Percentiles rank a stretch among this genome's conserved stretches.
These are phyloP conservation scores for Erythrobasidium hasegawianum DNA, from an alignment of 1,284 basidiomycete genomes.

Conservation along the genomic window DNA sequence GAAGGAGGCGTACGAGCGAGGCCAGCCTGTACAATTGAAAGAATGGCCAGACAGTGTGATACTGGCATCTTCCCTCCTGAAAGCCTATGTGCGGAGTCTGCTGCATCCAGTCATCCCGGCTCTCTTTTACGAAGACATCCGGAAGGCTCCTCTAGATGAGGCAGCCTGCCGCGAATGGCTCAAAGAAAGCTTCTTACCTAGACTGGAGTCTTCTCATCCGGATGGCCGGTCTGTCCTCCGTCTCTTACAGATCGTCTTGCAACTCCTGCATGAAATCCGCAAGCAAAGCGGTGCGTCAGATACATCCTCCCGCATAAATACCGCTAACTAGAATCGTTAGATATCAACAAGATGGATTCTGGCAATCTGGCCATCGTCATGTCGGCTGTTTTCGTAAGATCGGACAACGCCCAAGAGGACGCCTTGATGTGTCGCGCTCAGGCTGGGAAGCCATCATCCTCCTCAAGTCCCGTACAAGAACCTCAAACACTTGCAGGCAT, in stretches of 20 bases:
- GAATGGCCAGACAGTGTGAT: conserved; percentile 37
- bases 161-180: conserved; percentile 26
- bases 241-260: conserved; percentile 32
- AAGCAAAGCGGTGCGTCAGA: conserved; percentile 3
- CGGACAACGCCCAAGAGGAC: conserved; percentile 27
- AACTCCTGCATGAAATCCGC: conserved; percentile 28
- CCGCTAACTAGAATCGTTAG: background rate
- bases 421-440: conserved; percentile 23
- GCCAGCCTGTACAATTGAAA: conserved; percentile 37
- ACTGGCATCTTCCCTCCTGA: conserved; percentile 42
- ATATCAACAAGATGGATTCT: conserved; percentile 39
- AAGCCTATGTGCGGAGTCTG: conserved; percentile 35
- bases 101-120: conserved; percentile 35
- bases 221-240: background rate
- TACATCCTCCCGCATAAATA: background rate
- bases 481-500: conserved; percentile 11
- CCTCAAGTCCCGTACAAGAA: too few relatives aligned
- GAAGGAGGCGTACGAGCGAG: conserved; percentile 37
- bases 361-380: conserved; percentile 42
- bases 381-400: conserved; percentile 37
- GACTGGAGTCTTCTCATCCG: conserved; percentile 10
- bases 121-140: conserved; percentile 8
- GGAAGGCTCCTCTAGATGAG: conserved; percentile 27
- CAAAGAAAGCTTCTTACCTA: conserved; percentile 24
- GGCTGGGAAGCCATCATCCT: too few relatives aligned